These are phyloP conservation scores for Andrographis paniculata DNA, from an alignment of 305 asterid genomes.

Conservation along the genomic window DNA sequence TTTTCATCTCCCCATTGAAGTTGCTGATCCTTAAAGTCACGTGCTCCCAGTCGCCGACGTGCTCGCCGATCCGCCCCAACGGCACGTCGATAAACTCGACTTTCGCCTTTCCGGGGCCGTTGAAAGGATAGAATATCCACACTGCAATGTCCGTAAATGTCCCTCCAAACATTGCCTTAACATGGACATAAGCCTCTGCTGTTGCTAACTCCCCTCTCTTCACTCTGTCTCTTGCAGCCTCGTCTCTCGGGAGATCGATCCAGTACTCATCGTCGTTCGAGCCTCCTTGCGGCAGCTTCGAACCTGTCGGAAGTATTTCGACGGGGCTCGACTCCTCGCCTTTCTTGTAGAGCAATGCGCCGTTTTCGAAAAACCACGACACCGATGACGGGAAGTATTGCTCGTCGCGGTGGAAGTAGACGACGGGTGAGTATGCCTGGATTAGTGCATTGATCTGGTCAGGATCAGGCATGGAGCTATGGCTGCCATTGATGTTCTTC, in stretches of 20 bases:
- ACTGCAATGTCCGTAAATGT: constrained; percentile 53
- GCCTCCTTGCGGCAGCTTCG: constrained; percentile 74
- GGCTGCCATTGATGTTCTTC: constrained; percentile 29
- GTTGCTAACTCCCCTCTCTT: constrained; percentile 45
- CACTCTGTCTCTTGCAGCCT: constrained; percentile 35
- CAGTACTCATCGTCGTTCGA: constrained; percentile 57
- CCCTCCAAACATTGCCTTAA: constrained; percentile 67
- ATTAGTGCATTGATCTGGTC: constrained; percentile 47
- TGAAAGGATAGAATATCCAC: constrained; percentile 83
- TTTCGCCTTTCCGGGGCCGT: constrained; percentile 65
- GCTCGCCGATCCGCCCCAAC: constrained; percentile 62
- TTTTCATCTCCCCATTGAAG: constrained; percentile 52
- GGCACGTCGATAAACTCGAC: constrained; percentile 41
- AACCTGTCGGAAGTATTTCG: constrained; percentile 32
- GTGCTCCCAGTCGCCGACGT: constrained; percentile 95
- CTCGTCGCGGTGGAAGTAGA: constrained; percentile 75
- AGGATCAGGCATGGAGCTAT: constrained; percentile 46
- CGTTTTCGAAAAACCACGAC: constrained; percentile 61
- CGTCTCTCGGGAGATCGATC: constrained; percentile 58
- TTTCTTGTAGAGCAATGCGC: constrained; percentile 52
- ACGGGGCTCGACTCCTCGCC: constrained; percentile 56
- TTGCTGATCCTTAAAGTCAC: constrained; percentile 67
- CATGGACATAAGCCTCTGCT: constrained; percentile 42
- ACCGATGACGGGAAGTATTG: constrained; percentile 58
- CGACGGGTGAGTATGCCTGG: constrained; percentile 40